phyloP scores from a whole-genome alignment of 2,329 filamentous ascomycete species.

The Fusarium abutilonis region DNA sequence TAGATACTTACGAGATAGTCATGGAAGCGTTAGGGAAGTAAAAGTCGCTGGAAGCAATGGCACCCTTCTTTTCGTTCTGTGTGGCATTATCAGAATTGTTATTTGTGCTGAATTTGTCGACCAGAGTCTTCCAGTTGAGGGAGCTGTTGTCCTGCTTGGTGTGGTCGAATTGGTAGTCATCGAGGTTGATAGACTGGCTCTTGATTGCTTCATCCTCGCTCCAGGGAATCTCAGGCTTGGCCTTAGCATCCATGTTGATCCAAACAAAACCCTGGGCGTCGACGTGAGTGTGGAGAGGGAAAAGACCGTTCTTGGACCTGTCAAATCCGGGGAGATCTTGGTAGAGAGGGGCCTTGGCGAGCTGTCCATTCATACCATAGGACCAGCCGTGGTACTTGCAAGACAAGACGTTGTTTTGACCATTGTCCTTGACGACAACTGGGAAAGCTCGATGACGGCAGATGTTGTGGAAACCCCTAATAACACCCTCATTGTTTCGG shows the following conservation, averaged over 20 bases:
- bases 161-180: conserved; percentile 66
- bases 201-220: conserved; percentile 57
- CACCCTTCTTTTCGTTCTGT: conserved; percentile 17
- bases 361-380: conserved; percentile 66
- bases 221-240: conserved; percentile 60
- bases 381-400: conserved; percentile 72
- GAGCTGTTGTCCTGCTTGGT: conserved; percentile 63
- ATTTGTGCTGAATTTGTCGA: conserved; percentile 38
- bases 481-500: conserved; percentile 62
- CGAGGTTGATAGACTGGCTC: conserved; percentile 57
- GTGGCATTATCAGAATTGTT: conserved; percentile 52
- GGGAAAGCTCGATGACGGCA: conserved; percentile 70
- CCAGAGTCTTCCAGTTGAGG: conserved; percentile 69
- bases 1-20: conserved; percentile 54
- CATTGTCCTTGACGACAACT: conserved; percentile 61
- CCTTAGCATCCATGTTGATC: conserved; percentile 63
- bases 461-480: conserved; percentile 70
- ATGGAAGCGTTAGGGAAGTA: conserved; percentile 39
- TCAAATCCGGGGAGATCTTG: conserved; percentile 66
- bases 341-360: conserved; percentile 69
- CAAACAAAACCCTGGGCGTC: conserved; percentile 65
- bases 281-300: conserved; percentile 64
- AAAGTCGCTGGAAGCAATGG: conserved; percentile 27
- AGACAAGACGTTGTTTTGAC: conserved; percentile 61
- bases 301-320: conserved; percentile 63